Conservation (phyloP, 2,329 filamentous ascomycete genomes). For the Pseudogymnoascus sp. region DNA sequence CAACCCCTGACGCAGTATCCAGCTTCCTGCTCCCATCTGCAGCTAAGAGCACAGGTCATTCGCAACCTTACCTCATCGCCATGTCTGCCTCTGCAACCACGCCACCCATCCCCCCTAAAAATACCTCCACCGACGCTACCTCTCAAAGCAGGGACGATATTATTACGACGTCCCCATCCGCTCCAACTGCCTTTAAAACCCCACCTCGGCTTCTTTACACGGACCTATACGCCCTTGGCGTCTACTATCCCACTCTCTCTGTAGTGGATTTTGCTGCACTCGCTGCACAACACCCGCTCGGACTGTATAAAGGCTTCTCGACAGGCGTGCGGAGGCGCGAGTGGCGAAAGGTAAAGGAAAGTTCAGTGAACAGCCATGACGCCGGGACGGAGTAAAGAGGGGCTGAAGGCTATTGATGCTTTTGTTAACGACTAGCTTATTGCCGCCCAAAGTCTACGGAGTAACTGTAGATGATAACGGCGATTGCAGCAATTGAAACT, state of each 20-base stretch:
- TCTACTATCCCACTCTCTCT: background rate
- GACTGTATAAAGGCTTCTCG: slow-evolving; percentile 18
- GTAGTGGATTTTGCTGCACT: slow-evolving; percentile 14
- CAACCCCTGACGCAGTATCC: slow-evolving; percentile 12
- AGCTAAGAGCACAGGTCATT: slow-evolving; percentile 10
- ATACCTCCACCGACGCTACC: background rate
- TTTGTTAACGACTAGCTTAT: background rate
- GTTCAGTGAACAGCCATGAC: background rate
- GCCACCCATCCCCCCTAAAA: background rate
- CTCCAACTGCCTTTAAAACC: slow-evolving; percentile 15
- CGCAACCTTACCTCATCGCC: slow-evolving; percentile 9
- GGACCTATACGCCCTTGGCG: slow-evolving; percentile 14
- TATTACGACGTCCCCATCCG: background rate
- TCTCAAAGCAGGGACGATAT: background rate
- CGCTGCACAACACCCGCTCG: slow-evolving; percentile 16
- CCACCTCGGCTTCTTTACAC: slow-evolving; percentile 16
- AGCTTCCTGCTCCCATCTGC: slow-evolving; percentile 10
- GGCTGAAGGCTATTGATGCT: background rate
- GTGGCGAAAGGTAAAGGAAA: slow-evolving; percentile 16
- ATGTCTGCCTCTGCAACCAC: background rate
- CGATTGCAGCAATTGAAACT: too few species aligned
- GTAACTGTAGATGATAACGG: too few species aligned
- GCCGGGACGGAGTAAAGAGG: background rate
- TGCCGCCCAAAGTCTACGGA: too few species aligned
- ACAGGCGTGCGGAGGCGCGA: slow-evolving; percentile 16